These are phyloP conservation scores for Cicer arietinum DNA, from an alignment of 306 rosid species.

Conservation along the genomic window DNA sequence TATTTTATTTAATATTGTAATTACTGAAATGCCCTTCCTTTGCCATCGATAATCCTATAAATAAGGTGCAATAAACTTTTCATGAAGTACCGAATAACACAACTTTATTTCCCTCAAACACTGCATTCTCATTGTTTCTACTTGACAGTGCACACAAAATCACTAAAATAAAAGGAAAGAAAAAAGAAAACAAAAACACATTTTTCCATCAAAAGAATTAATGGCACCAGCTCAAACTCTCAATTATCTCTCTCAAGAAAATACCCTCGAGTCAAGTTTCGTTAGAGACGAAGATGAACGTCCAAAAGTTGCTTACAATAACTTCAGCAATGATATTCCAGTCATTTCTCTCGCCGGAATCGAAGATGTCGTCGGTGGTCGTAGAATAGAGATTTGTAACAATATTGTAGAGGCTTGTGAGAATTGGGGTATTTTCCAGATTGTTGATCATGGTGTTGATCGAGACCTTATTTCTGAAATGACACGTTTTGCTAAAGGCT, in stretches of 20 bases:
- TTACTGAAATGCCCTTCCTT: no score
- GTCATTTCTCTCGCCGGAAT: constrained; percentile 75
- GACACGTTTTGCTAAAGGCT: constrained; percentile 65
- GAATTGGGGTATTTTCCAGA: constrained; percentile 86
- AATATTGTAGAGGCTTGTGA: constrained; percentile 80
- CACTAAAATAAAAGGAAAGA: background rate
- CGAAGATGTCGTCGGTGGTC: constrained; percentile 49
- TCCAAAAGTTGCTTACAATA: constrained; percentile 76
- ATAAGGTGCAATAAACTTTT: background rate
- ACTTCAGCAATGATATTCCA: constrained; percentile 75
- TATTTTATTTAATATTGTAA: no score
- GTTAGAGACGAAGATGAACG: constrained; percentile 88
- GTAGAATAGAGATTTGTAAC: constrained; percentile 56
- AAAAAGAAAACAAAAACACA: background rate
- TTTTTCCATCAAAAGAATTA: background rate
- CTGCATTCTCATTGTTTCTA: background rate
- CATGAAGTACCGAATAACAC: no score
- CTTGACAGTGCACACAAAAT: background rate
- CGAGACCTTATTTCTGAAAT: constrained; percentile 56
- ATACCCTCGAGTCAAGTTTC: constrained; percentile 60
- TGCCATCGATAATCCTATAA: background rate
- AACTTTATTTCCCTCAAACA: background rate
- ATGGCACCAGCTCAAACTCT: constrained; percentile 60
- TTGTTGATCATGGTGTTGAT: constrained; percentile 81
- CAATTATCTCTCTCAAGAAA: constrained; percentile 57